These are phyloP conservation scores for Chlorella vulgaris DNA, from an alignment of 139 green algal species.

Conservation along the genomic window DNA sequence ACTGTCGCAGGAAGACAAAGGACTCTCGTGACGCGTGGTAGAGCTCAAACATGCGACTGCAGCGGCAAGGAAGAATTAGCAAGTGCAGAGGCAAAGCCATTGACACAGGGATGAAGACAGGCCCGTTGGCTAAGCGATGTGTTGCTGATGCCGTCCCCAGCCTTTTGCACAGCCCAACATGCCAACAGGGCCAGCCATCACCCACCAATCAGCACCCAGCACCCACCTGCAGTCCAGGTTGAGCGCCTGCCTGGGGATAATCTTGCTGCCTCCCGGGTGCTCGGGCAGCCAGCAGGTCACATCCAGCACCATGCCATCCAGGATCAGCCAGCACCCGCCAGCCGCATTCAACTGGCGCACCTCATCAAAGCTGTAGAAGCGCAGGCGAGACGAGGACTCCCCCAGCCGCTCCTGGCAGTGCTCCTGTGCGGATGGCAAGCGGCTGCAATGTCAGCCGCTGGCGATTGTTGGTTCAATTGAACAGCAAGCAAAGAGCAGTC, in stretches of 20 bases:
- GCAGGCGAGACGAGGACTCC: slow-evolving; percentile 37
- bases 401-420: slow-evolving; percentile 57
- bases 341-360: slow-evolving; percentile 54
- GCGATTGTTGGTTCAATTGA: too few relatives aligned
- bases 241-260: slow-evolving; percentile 75
- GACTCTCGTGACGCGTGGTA: slow-evolving; percentile 68
- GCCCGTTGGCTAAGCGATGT: too few relatives aligned
- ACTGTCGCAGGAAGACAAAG: slow-evolving; percentile 77
- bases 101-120: too few relatives aligned
- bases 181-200: slow-evolving; percentile 20
- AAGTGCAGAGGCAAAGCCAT: neutral
- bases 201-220: slow-evolving; percentile 28
- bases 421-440: slow-evolving; percentile 32
- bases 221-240: slow-evolving; percentile 62
- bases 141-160: too few relatives aligned
- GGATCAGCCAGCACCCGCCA: slow-evolving; percentile 50
- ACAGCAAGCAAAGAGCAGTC: too few relatives aligned
- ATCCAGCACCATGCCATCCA: slow-evolving; percentile 65
- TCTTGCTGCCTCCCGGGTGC: slow-evolving; percentile 69
- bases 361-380: slow-evolving; percentile 54
- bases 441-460: too few relatives aligned
- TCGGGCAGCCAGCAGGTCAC: slow-evolving; percentile 51
- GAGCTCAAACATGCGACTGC: slow-evolving; percentile 55
- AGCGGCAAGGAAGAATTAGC: too few relatives aligned
- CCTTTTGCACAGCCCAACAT: neutral